Evolutionary conservation across 176 grass and related monocot species (phyloP), one percentile per base, ranked within the genome.

Genomic region (Carex myosuroides): DNA sequence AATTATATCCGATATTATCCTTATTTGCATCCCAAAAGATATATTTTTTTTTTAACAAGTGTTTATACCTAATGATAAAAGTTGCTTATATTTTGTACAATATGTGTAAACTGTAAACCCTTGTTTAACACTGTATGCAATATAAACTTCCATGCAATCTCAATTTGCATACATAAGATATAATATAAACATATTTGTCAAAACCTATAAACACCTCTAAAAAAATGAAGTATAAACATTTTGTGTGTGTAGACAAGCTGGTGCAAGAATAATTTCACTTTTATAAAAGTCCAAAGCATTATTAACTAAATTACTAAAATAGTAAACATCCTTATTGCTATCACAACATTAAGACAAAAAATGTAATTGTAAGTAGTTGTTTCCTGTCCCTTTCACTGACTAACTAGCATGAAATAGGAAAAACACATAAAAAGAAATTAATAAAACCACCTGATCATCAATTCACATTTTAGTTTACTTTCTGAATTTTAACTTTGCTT

Each of bases 391-490:
- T 77, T 48, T 77, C 72, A 55, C 13, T 16, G 72, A 77, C 50
- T 32, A 17, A 26, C 56, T 21, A 77, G 72, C 48, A 56, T 50
- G 50, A 54, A 75, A 56, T 56, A 77, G 44, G 6, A 77, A 77
- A 53, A 76, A 21, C 48, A 5, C 46, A 54, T 14, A 21, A 46
- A 46, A 55, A 76, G 2, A 30, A 70, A 6, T 71, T 56, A 56
- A 30, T 54, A 13, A 76, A 56, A 77, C 13, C 24, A 29, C 18
- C 13, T 77, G 44, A 56, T 54, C 4, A 46, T 72, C 69, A 53
- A 76, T 55, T 76, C 46, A 76, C 71, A 76, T 56, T 77, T 77
- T n/a, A n/a, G n/a, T n/a, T n/a, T 17, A 77, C 72, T 48, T 55
- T 3, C 24, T 56, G 72, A 56, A 76, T 32, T 77, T 20, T 29